Evolutionary conservation across 139 green algal species (phyloP).

Genomic region (Chlorokybus atmophyticus): DNA sequence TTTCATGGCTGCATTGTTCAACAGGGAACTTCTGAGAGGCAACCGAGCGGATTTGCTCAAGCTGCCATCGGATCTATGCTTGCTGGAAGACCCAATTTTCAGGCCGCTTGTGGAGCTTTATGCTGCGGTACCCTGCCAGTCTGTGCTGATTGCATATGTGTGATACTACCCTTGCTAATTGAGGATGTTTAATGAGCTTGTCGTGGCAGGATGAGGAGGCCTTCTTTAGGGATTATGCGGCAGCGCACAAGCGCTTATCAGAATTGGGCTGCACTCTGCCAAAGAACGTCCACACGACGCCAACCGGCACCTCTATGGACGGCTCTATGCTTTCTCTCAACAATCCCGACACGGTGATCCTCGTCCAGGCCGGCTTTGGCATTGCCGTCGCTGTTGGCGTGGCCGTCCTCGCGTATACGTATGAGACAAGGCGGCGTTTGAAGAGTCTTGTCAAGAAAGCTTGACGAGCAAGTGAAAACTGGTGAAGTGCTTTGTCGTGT

Average conservation of each 20-base stretch:
- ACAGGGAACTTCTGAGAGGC: slow-evolving; percentile 18
- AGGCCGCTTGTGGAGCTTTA: slow-evolving; percentile 31
- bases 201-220: slow-evolving; percentile 19
- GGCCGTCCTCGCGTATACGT: not conserved
- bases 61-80: slow-evolving; percentile 32
- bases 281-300: too few species aligned
- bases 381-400: not conserved
- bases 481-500: too few species aligned
- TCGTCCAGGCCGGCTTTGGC: not conserved
- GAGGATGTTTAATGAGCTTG: not conserved
- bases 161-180: not conserved
- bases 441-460: too few species aligned
- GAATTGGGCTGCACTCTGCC: slow-evolving; percentile 33
- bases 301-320: too few species aligned
- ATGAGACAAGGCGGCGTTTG: not conserved
- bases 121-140: slow-evolving; percentile 13
- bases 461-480: too few species aligned
- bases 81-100: slow-evolving; percentile 31
- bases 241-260: slow-evolving; percentile 34
- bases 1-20: slow-evolving; percentile 1
- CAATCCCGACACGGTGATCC: too few species aligned
- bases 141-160: not conserved
- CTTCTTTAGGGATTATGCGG: slow-evolving; percentile 33
- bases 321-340: too few species aligned
- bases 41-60: slow-evolving; percentile 26